Percentiles rank a stretch among this genome's conserved stretches.
Evolutionary conservation across 2,329 filamentous ascomycete species (phyloP).

Genomic region (Cladosporium colombiae): DNA sequence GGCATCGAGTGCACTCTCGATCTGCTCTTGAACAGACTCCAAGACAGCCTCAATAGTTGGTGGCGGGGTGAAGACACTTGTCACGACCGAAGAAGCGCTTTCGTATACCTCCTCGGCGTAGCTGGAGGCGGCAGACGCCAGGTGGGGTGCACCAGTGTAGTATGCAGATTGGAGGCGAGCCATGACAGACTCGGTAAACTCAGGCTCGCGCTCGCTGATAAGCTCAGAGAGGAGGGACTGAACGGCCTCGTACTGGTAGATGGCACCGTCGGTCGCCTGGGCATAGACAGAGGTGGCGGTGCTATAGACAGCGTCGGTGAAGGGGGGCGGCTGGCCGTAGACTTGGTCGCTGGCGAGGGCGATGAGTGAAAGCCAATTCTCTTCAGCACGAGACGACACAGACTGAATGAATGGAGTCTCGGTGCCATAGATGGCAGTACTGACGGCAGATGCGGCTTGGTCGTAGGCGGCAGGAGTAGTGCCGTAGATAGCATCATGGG

Average conservation of each 20-base stretch:
- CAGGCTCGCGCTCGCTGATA: constrained; percentile 73
- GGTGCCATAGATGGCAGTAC: constrained; percentile 47
- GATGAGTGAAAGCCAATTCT: constrained; percentile 65
- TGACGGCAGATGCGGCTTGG: constrained; percentile 47
- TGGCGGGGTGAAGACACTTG: constrained; percentile 57
- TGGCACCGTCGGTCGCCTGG: constrained; percentile 62
- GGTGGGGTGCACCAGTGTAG: constrained; percentile 62
- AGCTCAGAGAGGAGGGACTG: constrained; percentile 75
- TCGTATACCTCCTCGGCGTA: constrained; percentile 51
- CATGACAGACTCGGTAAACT: constrained; percentile 79
- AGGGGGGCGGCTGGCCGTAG: constrained; percentile 64
- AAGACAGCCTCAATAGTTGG: constrained; percentile 60
- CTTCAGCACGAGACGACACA: constrained; percentile 56
- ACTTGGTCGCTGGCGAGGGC: constrained; percentile 67
- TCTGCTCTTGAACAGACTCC: constrained; percentile 56
- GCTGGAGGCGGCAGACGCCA: constrained; percentile 57
- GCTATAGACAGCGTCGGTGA: constrained; percentile 48
- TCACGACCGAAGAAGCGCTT: constrained; percentile 49
- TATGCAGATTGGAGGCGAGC: constrained; percentile 71
- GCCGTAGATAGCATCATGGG: constrained; percentile 49
- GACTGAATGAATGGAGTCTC: constrained; percentile 57
- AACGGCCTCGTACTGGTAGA: constrained; percentile 68
- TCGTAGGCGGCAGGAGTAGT: constrained; percentile 43
- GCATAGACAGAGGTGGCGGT: constrained; percentile 63
- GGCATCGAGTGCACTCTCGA: constrained; percentile 60